These are phyloP conservation scores for Lactarius sanguifluus DNA, from an alignment of 768 basidiomycete genomes.

Conservation along the genomic window DNA sequence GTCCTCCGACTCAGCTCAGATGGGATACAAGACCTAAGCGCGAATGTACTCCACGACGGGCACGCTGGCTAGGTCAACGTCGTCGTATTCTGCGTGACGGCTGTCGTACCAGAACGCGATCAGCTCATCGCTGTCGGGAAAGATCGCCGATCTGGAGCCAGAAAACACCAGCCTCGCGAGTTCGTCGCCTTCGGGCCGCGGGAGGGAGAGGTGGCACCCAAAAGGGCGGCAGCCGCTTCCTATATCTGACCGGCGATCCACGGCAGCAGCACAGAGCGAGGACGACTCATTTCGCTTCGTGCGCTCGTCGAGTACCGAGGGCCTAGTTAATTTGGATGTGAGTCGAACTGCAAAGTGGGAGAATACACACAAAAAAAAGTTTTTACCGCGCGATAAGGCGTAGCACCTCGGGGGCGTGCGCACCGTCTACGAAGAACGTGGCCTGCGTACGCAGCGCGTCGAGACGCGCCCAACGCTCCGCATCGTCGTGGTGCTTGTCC, in stretches of 20 bases:
- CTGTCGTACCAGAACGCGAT: slow-evolving; percentile 30
- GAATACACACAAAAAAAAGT: not conserved
- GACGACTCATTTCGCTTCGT: slow-evolving; percentile 18
- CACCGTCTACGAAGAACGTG: slow-evolving; percentile 25
- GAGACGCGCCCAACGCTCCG: slow-evolving; percentile 26
- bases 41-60: slow-evolving; percentile 19
- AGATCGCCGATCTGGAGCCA: slow-evolving; percentile 21
- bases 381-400: slow-evolving; percentile 25
- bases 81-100: slow-evolving; percentile 24
- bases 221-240: not conserved
- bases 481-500: slow-evolving; percentile 22
- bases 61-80: slow-evolving; percentile 15
- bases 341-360: not conserved
- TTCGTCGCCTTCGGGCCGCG: slow-evolving; percentile 19
- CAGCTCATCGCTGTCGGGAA: slow-evolving; percentile 27
- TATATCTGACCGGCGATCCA: not conserved
- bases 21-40: not conserved
- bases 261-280: slow-evolving; percentile 14
- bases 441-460: slow-evolving; percentile 16
- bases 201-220: slow-evolving; percentile 27
- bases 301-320: slow-evolving; percentile 24
- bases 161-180: slow-evolving; percentile 27
- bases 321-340: slow-evolving; percentile 16
- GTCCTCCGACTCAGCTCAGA: not conserved
- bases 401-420: slow-evolving; percentile 23